These are phyloP conservation scores for Cladophialophora exuberans DNA, from an alignment of 2,329 filamentous ascomycete species.

Conservation along the genomic window DNA sequence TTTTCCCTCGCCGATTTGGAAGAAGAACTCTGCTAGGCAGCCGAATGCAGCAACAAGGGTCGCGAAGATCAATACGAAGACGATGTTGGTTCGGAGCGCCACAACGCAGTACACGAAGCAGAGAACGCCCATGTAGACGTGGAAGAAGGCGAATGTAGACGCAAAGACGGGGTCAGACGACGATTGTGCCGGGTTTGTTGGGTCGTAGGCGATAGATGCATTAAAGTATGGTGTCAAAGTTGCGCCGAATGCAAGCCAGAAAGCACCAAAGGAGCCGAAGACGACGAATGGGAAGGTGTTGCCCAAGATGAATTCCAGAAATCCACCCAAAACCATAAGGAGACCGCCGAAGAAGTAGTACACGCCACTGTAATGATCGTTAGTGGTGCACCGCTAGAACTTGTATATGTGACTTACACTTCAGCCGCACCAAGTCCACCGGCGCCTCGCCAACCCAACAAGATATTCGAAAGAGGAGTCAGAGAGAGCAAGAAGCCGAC, in stretches of 20 bases:
- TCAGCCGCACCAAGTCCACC: slow-evolving; percentile 53
- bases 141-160: slow-evolving; percentile 58
- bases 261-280: slow-evolving; percentile 51
- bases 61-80: slow-evolving; percentile 72
- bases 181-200: slow-evolving; percentile 33
- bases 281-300: slow-evolving; percentile 62
- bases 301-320: slow-evolving; percentile 42
- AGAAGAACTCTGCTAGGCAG: slow-evolving; percentile 56
- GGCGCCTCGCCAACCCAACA: slow-evolving; percentile 64
- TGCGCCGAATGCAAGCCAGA: slow-evolving; percentile 61
- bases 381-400: background rate
- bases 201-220: slow-evolving; percentile 46
- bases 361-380: slow-evolving; percentile 30
- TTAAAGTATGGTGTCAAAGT: slow-evolving; percentile 59
- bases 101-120: slow-evolving; percentile 70
- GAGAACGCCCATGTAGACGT: slow-evolving; percentile 68
- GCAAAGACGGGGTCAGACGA: slow-evolving; percentile 32
- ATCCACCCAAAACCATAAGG: slow-evolving; percentile 38
- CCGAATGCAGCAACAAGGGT: slow-evolving; percentile 63
- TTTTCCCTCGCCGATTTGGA: slow-evolving; percentile 20
- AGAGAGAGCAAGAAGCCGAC: slow-evolving; percentile 56
- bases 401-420: slow-evolving; percentile 21
- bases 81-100: slow-evolving; percentile 71
- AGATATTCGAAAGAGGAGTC: slow-evolving; percentile 57
- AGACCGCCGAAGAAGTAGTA: slow-evolving; percentile 43